Conservation (phyloP, 2,329 filamentous ascomycete genomes). For the Fusarium siculi region DNA sequence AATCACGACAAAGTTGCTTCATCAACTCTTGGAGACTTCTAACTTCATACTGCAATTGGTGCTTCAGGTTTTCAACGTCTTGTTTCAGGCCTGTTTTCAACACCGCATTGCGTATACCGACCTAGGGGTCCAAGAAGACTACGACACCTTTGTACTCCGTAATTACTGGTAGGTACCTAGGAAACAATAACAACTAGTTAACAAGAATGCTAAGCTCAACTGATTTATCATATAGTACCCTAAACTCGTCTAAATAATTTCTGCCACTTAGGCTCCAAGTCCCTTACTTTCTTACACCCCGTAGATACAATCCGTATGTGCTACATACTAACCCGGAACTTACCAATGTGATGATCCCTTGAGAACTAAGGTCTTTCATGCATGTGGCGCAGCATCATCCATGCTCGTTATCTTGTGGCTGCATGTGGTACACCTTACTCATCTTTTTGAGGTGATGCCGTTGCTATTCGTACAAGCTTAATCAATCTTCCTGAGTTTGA, state of each 20-base stretch:
- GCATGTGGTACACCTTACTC: not conserved
- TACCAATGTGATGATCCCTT: not conserved
- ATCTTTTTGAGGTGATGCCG: not conserved
- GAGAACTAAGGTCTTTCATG: slow-evolving; percentile 2
- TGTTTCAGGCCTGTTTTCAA: slow-evolving; percentile 25
- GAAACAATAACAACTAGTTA: not conserved
- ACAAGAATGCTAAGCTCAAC: not conserved
- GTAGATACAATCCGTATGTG: not conserved
- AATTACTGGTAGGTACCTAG: not conserved
- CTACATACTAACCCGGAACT: not conserved
- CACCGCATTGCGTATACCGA: not conserved
- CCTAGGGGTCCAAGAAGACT: not conserved
- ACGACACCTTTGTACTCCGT: not conserved
- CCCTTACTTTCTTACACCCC: not conserved
- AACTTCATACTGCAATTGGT: slow-evolving; percentile 3
- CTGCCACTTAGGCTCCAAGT: not conserved
- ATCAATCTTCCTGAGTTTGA: slow-evolving; percentile 15
- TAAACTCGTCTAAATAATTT: not conserved
- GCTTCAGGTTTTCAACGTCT: slow-evolving; percentile 19
- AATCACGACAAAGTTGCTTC: slow-evolving; percentile 18
- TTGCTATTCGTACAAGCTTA: not conserved
- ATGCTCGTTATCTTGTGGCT: slow-evolving; percentile 20
- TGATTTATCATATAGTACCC: not conserved
- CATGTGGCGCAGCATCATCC: slow-evolving; percentile 24
- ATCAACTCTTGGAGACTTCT: slow-evolving; percentile 6